Base-by-base conservation (phyloP, 1,284 basidiomycete genomes). In the Ceratobasidium theobromae region DNA sequence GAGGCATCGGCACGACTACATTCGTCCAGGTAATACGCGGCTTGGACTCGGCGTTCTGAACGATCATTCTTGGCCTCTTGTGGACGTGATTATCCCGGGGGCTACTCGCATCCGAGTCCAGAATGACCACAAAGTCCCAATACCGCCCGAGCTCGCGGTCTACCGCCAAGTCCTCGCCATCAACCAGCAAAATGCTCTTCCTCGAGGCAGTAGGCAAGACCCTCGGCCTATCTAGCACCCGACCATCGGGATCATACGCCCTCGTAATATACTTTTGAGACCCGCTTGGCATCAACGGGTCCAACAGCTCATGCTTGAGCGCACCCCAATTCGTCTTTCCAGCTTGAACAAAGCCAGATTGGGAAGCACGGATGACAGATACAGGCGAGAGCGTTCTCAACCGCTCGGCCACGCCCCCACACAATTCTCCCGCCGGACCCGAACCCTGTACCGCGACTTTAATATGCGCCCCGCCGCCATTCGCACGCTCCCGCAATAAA, bases 351-450 rank as follows among this genome's bases (percentile, higher is more conserved):
- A 60, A 60, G 16, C 23, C 57, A 16, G n/a, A 6, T 18, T 30
- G 30, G 14, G 57, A 60, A 33, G 57, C 43, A 14, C 57, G 43
- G 46, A 60, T 60, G 18, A 60, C 57, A n/a, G 45, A 25, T 11
- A 49, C 57, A 23, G 57, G 57, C 21, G 57, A 60, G 21, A 60
- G 16, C 41, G 57, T 60, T 30, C 57, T 33, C 12, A 60, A 32
- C 6, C 57, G 43, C 32, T 60, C 57, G 18, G 46, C 57, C 45
- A 60, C 46, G 30, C 57, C 6, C 30, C 46, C 45, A 49, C 8
- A 2, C 32, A 21, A 18, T n/a, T 46, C 41, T 27, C 38, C 40
- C 5, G 12, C 45, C 11, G 45, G 28, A 8, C 12, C 30, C 4
- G n/a, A n/a, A 14, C 27, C 25, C n/a, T 46, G 35, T 30, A 58